Base-by-base conservation (phyloP, 257 asterid species). In the Parsonsia alboflavescens region DNA sequence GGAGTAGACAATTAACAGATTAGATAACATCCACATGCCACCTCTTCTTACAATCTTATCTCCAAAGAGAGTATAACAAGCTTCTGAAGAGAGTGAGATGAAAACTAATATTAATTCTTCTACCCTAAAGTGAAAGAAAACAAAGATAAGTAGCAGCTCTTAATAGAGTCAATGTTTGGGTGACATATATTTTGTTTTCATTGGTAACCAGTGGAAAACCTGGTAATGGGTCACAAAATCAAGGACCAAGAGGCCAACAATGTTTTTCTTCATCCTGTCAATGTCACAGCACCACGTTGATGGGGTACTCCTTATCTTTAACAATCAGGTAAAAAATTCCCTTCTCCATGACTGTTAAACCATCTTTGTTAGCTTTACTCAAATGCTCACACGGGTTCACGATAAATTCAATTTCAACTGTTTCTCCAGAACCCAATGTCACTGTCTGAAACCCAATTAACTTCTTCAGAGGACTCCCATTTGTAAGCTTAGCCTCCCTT, bases 391-490 rank as follows among this genome's bases (percentile, higher is more conserved):
- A 88, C 10, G 91, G 88, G 49, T 78, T 80, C 19, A 84, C 73
- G 49, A 49, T 73, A 63, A 89, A 85, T 13, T 73, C 76, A 53
- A 85, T 22, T 24, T 81, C 85, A 45, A 48, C 58, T 67, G 28
- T 84, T 68, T 77, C 58, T 71, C 87, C 81, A 16, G 83, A 80
- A 52, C 41, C 77, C 81, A 91, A 77, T 26, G 61, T 77, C 77
- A 88, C 83, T 45, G 80, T 83, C 81, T 78, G 44, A 73, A 88
- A 86, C 49, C 89, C 96, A 16, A 89, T 79, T 85, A 91, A 50
- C 9, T 82, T 80, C 72, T 85, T 91, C 36, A 8, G 26, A 19
- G 89, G 86, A 52, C 48, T 64, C 42, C 83, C 87, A 15, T 78
- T 68, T 56, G 73, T 64, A 6, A n/a, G 69, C 0, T 77, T 73